phyloP scores from a whole-genome alignment of 805 yeast species.

The Wickerhamomyces bovis region DNA sequence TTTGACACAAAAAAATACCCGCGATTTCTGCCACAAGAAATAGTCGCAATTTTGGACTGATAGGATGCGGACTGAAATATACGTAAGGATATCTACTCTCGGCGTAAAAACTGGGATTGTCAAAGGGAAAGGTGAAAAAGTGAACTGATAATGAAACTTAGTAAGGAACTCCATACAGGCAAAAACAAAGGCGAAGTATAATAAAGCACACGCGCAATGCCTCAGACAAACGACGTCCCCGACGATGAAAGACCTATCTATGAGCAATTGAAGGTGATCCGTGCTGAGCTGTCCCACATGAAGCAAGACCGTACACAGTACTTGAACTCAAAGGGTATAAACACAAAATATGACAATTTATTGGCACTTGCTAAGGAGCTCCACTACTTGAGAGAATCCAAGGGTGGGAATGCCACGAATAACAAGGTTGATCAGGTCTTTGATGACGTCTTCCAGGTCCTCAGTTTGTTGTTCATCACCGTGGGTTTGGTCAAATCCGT shows the following conservation, averaged over 20 bases:
- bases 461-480: constrained; percentile 82
- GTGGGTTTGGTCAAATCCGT: constrained; percentile 88
- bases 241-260: constrained; percentile 32
- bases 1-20: no score
- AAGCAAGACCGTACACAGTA: constrained; percentile 63
- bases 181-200: not conserved
- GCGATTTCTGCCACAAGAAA: no score
- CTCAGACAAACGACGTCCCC: constrained; percentile 31
- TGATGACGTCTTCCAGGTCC: constrained; percentile 85
- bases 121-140: no score
- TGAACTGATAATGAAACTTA: no score
- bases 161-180: not conserved
- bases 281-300: constrained; percentile 37
- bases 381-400: constrained; percentile 37
- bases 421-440: constrained; percentile 63
- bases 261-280: constrained; percentile 34
- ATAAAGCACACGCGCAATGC: constrained; percentile 12
- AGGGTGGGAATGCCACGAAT: constrained; percentile 10
- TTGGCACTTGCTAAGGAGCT: constrained; percentile 48
- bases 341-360: constrained; percentile 51
- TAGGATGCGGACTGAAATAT: no score
- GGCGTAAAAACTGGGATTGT: no score
- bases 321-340: constrained; percentile 64
- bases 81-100: no score
- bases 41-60: no score